Percentiles rank a stretch among this genome's conserved stretches.
Evolutionary conservation across 176 grass and related monocot genomes (phyloP).

Genomic region (Aegilops umbellulata): DNA sequence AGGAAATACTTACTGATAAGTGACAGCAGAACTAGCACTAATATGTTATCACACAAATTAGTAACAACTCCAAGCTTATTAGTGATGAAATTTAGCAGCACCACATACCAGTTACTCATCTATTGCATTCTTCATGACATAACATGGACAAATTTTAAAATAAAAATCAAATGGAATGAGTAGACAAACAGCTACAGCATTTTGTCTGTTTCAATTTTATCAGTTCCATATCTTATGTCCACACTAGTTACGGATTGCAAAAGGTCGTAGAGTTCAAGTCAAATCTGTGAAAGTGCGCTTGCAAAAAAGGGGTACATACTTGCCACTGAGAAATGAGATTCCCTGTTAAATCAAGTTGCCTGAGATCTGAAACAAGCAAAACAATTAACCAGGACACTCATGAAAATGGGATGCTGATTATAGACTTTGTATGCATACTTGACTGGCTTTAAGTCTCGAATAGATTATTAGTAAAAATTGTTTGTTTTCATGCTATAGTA

Average conservation of each 20-base stretch:
- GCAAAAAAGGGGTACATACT: slow-evolving; percentile 38
- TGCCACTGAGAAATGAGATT: slow-evolving; percentile 87
- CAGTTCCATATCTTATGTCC: neutral
- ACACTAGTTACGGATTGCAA: neutral
- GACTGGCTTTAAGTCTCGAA: neutral
- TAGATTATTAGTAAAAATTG: neutral
- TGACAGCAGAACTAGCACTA: neutral
- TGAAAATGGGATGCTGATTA: neutral
- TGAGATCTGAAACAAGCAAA: slow-evolving; percentile 72
- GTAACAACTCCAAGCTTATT: neutral
- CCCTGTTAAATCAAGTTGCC: slow-evolving; percentile 90
- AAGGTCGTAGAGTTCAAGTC: neutral
- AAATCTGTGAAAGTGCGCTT: neutral
- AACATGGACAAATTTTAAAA: neutral
- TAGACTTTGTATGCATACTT: neutral
- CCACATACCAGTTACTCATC: neutral
- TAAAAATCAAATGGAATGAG: neutral
- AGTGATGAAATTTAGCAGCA: neutral
- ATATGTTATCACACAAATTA: neutral
- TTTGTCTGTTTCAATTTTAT: neutral
- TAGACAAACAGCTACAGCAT: neutral
- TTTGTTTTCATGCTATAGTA: neutral
- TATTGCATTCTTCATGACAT: neutral
- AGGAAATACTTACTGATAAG: neutral
- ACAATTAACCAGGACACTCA: neutral